These are phyloP conservation scores for Chalciporus pseudorubinellus DNA, from an alignment of 768 basidiomycete genomes.

Conservation along the genomic window DNA sequence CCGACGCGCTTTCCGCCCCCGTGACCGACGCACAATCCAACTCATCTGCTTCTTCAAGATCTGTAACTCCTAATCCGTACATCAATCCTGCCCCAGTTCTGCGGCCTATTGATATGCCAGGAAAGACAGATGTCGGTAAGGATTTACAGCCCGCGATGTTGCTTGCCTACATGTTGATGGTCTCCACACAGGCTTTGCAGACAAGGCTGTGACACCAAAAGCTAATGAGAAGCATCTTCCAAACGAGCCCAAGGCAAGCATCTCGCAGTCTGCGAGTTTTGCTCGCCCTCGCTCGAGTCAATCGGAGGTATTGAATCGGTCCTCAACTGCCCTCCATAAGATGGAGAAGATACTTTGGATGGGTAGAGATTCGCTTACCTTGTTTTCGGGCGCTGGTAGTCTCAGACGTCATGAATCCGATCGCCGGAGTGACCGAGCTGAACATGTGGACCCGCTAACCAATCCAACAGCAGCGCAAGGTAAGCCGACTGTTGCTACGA, in stretches of 20 bases:
- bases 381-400: conserved; percentile 22
- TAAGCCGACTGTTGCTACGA: conserved; percentile 10
- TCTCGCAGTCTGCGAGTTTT: conserved; percentile 9
- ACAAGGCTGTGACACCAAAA: conserved; percentile 14
- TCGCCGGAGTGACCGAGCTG: conserved; percentile 17
- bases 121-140: conserved; percentile 15
- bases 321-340: conserved; percentile 28
- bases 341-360: conserved; percentile 35
- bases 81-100: conserved; percentile 37
- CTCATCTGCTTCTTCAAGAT: conserved; percentile 16
- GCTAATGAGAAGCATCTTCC: neutral
- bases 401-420: conserved; percentile 12
- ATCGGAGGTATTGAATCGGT: conserved; percentile 17
- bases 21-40: conserved; percentile 1
- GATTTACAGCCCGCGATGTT: too few relatives aligned
- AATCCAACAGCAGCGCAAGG: conserved; percentile 24
- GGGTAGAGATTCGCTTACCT: conserved; percentile 28
- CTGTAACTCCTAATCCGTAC: conserved; percentile 32
- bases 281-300: neutral
- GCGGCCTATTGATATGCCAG: conserved; percentile 5
- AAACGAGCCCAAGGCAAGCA: neutral
- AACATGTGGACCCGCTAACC: neutral
- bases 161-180: neutral
- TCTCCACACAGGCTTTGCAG: conserved; percentile 6
- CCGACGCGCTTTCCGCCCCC: conserved; percentile 13